These are phyloP conservation scores for Vanderwaltozyma yarrowii DNA, from an alignment of 805 yeast genomes.

Conservation along the genomic window DNA sequence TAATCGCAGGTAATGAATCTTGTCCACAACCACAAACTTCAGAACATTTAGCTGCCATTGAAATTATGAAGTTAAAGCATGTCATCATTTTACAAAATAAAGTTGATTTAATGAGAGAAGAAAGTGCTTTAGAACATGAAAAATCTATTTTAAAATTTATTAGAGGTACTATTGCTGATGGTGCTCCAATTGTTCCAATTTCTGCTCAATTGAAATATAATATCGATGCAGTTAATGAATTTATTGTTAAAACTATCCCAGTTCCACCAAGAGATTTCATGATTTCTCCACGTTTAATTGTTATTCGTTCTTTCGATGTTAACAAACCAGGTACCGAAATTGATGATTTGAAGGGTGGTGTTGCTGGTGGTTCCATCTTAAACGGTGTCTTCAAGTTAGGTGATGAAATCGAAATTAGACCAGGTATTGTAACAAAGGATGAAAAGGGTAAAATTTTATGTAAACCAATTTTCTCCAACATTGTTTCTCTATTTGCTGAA, in stretches of 20 bases:
- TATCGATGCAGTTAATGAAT: constrained; percentile 96
- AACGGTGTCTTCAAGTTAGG: constrained; percentile 96
- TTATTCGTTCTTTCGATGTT: constrained; percentile 96
- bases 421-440: constrained; percentile 97
- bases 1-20: constrained; percentile 96
- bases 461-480: constrained; percentile 89
- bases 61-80: constrained; percentile 96
- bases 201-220: constrained; percentile 98
- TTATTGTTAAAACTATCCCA: constrained; percentile 86
- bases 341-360: constrained; percentile 97
- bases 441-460: constrained; percentile 83
- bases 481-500: constrained; percentile 92
- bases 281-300: constrained; percentile 90
- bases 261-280: constrained; percentile 93
- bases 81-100: constrained; percentile 94
- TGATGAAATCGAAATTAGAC: constrained; percentile 97
- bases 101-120: constrained; percentile 98
- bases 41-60: constrained; percentile 98
- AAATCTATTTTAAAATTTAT: constrained; percentile 85
- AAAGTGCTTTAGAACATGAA: constrained; percentile 90
- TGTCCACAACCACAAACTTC: constrained; percentile 99
- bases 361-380: constrained; percentile 97
- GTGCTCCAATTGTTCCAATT: constrained; percentile 97
- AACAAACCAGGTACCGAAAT: constrained; percentile 98
- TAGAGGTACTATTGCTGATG: constrained; percentile 97